phyloP scores from a whole-genome alignment of 768 basidiomycete genomes.

The Chalciporus sphaerocephalus region DNA sequence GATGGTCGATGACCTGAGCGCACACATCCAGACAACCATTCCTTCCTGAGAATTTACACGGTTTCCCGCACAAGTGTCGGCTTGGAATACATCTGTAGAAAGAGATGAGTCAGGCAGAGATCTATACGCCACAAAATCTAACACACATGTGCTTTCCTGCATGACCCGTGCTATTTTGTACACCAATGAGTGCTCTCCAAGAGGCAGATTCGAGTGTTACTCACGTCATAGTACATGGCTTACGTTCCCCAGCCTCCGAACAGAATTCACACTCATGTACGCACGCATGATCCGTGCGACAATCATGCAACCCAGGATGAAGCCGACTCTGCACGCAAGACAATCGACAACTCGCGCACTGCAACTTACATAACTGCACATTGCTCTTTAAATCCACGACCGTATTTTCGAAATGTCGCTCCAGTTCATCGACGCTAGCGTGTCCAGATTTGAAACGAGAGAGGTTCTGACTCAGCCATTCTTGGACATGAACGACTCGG shows the following conservation, averaged over 20 bases:
- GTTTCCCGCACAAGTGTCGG: constrained; percentile 45
- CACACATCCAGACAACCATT: constrained; percentile 47
- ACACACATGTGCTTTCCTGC: constrained; percentile 51
- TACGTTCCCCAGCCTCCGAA: constrained; percentile 29
- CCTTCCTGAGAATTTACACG: constrained; percentile 41
- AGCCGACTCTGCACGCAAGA: constrained; percentile 42
- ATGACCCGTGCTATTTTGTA: constrained; percentile 49
- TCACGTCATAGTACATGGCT: constrained; percentile 45
- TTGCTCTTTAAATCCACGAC: constrained; percentile 44
- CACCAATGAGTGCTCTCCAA: background rate
- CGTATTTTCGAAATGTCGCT: constrained; percentile 39
- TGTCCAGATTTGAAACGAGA: constrained; percentile 42
- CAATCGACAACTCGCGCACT: constrained; percentile 47
- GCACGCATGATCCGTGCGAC: constrained; percentile 48
- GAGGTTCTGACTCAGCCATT: constrained; percentile 51
- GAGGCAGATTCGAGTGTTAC: constrained; percentile 14
- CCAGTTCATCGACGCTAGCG: constrained; percentile 43
- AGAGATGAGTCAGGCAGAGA: background rate
- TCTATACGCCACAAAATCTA: background rate
- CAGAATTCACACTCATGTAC: constrained; percentile 40
- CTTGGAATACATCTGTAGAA: background rate
- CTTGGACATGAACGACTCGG: constrained; percentile 44
- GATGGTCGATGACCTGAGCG: constrained; percentile 42
- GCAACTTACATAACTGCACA: constrained; percentile 46
- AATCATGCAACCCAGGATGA: constrained; percentile 48